Conservation (phyloP, 2,329 filamentous ascomycete genomes). For the Knufia fluminis region DNA sequence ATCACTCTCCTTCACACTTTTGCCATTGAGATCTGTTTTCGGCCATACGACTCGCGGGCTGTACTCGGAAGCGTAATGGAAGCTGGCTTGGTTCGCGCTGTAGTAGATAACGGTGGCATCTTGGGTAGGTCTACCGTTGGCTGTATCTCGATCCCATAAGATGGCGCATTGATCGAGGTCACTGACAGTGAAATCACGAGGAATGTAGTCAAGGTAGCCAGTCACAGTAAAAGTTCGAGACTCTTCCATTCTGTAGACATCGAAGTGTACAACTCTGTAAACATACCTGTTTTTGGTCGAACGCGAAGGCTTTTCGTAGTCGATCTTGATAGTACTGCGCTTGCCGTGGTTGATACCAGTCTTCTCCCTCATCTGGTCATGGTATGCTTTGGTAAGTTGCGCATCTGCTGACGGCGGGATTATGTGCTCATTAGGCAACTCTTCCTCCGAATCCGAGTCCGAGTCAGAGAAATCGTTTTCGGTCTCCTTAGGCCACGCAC, state of each 20-base stretch:
- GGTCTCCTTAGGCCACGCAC: neutral
- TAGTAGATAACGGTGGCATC: conserved; percentile 13
- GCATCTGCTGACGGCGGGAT: conserved; percentile 1
- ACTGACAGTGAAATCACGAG: conserved; percentile 15
- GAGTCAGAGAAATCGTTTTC: conserved; percentile 1
- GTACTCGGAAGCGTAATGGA: conserved; percentile 11
- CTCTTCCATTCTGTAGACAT: conserved; percentile 11
- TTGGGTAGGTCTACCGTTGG: conserved; percentile 7
- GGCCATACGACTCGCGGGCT: conserved; percentile 5
- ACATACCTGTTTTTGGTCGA: neutral
- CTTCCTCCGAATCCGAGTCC: conserved; percentile 3
- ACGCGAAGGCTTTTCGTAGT: neutral
- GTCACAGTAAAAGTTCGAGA: conserved; percentile 14
- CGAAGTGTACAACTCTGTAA: conserved; percentile 4
- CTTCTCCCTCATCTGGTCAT: neutral
- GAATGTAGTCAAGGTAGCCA: conserved; percentile 11
- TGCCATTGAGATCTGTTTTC: neutral
- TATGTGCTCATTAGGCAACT: neutral
- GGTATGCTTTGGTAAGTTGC: neutral
- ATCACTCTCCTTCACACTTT: neutral
- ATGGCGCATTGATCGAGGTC: conserved; percentile 14
- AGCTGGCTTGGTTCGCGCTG: conserved; percentile 8
- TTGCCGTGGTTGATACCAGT: no score
- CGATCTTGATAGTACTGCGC: neutral
- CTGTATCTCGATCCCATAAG: conserved; percentile 13